Percentiles rank a stretch among this genome's conserved stretches.
phyloP scores from a whole-genome alignment of 1,139 yeast species.

The Candida sp. region DNA sequence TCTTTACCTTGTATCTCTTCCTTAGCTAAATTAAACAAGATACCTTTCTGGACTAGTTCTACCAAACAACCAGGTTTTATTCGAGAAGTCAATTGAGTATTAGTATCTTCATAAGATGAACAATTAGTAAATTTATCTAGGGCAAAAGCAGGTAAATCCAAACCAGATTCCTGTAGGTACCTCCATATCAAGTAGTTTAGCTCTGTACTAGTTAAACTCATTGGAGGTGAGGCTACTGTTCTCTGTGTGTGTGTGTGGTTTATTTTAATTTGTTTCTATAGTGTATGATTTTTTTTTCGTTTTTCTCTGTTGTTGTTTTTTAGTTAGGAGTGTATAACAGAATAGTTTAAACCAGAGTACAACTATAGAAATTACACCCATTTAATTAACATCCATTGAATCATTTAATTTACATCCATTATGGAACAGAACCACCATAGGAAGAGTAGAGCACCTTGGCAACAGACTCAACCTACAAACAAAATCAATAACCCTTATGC shows the following conservation, averaged over 20 bases:
- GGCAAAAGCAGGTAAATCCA: constrained; percentile 77
- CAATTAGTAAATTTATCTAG: constrained; percentile 73
- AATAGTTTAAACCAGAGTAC: neutral
- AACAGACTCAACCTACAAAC: constrained; percentile 11
- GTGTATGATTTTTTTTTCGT: neutral
- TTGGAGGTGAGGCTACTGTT: constrained; percentile 16
- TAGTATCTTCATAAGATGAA: constrained; percentile 51
- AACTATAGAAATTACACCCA: too few relatives aligned
- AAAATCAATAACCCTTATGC: constrained; percentile 35
- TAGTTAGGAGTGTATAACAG: neutral
- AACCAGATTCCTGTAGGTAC: constrained; percentile 85
- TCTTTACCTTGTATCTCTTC: constrained; percentile 12
- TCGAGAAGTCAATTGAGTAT: constrained; percentile 46
- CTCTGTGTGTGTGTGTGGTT: neutral
- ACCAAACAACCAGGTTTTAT: constrained; percentile 71
- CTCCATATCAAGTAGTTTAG: constrained; percentile 92
- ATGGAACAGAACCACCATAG: constrained; percentile 33
- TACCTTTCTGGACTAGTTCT: constrained; percentile 80
- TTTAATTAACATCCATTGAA: too few relatives aligned
- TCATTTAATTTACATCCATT: neutral
- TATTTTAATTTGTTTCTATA: too few relatives aligned
- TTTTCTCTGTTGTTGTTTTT: constrained; percentile 1
- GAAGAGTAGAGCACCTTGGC: constrained; percentile 49
- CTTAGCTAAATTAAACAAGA: constrained; percentile 53
- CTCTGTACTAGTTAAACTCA: constrained; percentile 84